A percentile compares a stretch with the other conserved stretches of the same genome.
Conservation (phyloP, 2,329 filamentous ascomycete species). For the Aspergillus bombycis region DNA sequence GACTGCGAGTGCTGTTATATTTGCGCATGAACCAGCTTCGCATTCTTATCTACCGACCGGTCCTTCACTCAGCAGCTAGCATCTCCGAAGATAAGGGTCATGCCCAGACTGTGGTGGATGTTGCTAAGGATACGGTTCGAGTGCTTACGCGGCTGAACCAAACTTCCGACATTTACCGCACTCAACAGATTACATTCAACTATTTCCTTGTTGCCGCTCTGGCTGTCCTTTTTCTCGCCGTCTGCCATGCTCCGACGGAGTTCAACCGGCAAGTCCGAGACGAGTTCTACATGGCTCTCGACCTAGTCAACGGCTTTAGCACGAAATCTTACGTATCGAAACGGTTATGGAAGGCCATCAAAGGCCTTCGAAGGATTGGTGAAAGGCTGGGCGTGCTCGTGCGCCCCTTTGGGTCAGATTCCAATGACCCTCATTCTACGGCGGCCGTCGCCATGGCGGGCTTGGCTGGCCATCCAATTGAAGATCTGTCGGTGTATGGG, state of each 20-base stretch:
- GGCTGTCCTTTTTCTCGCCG: conserved; percentile 66
- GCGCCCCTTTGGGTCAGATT: conserved; percentile 41
- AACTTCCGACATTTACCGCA: conserved; percentile 65
- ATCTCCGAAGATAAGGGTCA: conserved; percentile 76
- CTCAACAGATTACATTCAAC: conserved; percentile 67
- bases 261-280: conserved; percentile 65
- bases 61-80: conserved; percentile 80
- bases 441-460: conserved; percentile 69
- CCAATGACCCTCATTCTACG: conserved; percentile 60
- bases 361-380: conserved; percentile 64
- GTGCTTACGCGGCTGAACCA: conserved; percentile 64
- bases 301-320: conserved; percentile 65
- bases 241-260: conserved; percentile 64
- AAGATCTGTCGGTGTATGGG: conserved; percentile 57
- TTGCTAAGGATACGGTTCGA: conserved; percentile 67
- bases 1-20: conserved; percentile 81
- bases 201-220: conserved; percentile 68
- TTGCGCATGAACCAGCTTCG: conserved; percentile 87
- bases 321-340: conserved; percentile 65
- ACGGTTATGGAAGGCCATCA: conserved; percentile 66
- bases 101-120: conserved; percentile 69
- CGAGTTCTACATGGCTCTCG: conserved; percentile 69
- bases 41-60: conserved; percentile 83
- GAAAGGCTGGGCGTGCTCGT: conserved; percentile 61
- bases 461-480: conserved; percentile 64